Evolutionary conservation across 73 alveolate genomes (phyloP).

Genomic region (Durusdinium trenchii): DNA sequence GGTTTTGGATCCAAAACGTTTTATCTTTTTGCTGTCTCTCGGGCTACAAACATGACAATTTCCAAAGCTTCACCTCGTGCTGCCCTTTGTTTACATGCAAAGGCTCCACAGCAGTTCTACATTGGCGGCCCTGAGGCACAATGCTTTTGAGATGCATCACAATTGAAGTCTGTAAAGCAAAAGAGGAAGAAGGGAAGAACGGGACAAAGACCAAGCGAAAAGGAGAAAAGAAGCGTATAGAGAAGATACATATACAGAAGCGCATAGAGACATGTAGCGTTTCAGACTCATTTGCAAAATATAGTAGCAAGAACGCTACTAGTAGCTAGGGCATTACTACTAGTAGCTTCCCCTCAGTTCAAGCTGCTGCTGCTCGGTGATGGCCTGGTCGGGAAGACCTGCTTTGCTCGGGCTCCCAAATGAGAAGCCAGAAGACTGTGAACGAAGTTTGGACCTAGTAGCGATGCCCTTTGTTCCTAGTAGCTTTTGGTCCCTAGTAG

Average conservation of each 20-base stretch:
- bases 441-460: not conserved
- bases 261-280: not conserved
- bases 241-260: too few species aligned
- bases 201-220: too few species aligned
- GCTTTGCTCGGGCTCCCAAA: slow-evolving; percentile 96
- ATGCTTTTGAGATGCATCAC: not conserved
- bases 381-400: slow-evolving; percentile 99
- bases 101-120: slow-evolving; percentile 22
- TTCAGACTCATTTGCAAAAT: not conserved
- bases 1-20: too few species aligned
- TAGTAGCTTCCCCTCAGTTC: slow-evolving; percentile 85
- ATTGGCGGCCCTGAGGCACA: slow-evolving; percentile 46
- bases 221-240: too few species aligned
- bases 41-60: too few species aligned
- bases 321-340: not conserved
- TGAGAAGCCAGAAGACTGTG: not conserved
- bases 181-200: not conserved
- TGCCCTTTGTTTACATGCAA: too few species aligned
- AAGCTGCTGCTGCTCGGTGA: slow-evolving; percentile 99
- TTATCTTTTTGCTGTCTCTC: not conserved
- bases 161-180: not conserved
- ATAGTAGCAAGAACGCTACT: not conserved
- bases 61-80: too few species aligned
- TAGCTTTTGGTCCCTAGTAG: too few species aligned
- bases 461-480: too few species aligned